Base-by-base conservation (phyloP, 2,329 filamentous ascomycete species). In the Teratosphaeria zuluensis region DNA sequence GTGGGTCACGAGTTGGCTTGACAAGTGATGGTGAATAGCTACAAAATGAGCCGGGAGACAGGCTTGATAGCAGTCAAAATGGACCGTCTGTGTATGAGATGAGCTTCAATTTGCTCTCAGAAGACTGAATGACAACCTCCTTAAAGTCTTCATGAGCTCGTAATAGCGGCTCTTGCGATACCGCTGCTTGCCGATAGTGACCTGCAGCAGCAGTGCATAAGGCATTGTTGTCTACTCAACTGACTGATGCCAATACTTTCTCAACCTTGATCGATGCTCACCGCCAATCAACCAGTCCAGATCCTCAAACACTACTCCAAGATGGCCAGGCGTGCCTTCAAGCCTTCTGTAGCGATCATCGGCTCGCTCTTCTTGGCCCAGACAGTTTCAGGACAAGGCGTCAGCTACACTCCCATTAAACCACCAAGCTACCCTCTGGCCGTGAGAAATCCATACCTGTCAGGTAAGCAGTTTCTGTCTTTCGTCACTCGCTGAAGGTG, bases 381-480 rank as follows among this genome's bases (percentile, higher is more conserved):
- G 19, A 48, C 19, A 21, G 42, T 21, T 4, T 48, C 42, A 21
- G 16, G n/a, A 19, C 16, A 48, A 11, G 16, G 42, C 42, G n/a
- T 48, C 42, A 21, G 42, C 42, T 48, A 48, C 42, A 3, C 19
- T 21, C 42, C 42, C 42, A 48, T 48, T n/a, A 48, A 21, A 21
- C n/a, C 42, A 21, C 42, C 42, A 48, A 48, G 42, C 42, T 48
- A 48, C n/a, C 42, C 42, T 48, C 19, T 48, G 16, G 76, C 75
- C 9, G 76, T 77, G 16, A 71, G 72, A 42, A 76, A 73, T 59
- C 75, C 75, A 38, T 77, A 76, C 61, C 67, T 76, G 16, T 76
- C 74, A 55, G 65, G 68, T 69, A 60, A 56, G 56, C 16, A 12
- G 21, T 9, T 14, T 6, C 42, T 53, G 30, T 14, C 31, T 52